phyloP scores from a whole-genome alignment of 306 rosid genomes.

The Cicer arietinum region DNA sequence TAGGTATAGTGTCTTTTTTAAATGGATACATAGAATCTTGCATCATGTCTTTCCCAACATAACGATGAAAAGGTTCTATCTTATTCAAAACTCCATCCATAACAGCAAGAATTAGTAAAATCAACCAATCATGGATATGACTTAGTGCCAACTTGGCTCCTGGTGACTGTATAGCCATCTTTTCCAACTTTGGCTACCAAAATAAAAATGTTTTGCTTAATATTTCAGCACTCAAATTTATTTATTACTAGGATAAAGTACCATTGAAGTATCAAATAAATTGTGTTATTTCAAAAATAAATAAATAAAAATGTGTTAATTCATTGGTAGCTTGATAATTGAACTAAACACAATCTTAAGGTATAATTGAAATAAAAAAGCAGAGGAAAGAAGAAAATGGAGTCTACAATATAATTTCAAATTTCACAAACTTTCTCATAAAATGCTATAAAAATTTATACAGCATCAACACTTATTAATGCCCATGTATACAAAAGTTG shows the following conservation, averaged over 20 bases:
- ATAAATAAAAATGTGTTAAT: too few relatives aligned
- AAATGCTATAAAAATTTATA: too few relatives aligned
- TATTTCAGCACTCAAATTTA: background rate
- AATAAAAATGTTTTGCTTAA: background rate
- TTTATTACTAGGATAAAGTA: background rate
- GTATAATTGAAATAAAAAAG: too few relatives aligned
- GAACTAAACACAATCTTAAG: too few relatives aligned
- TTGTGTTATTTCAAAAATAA: too few relatives aligned
- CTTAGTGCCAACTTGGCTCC: conserved; percentile 44
- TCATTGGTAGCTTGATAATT: background rate
- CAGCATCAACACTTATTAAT: too few relatives aligned
- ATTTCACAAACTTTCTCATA: too few relatives aligned
- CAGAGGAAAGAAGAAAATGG: too few relatives aligned
- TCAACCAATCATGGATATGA: conserved; percentile 57
- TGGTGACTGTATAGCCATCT: conserved; percentile 43
- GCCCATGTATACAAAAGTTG: too few relatives aligned
- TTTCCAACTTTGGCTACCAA: conserved; percentile 34
- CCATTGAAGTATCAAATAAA: background rate
- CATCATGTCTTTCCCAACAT: conserved; percentile 57
- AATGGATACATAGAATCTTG: conserved; percentile 48
- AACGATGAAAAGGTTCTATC: conserved; percentile 63
- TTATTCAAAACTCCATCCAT: conserved; percentile 43
- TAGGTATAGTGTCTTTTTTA: conserved; percentile 52
- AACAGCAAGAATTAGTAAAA: conserved; percentile 50
- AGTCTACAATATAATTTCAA: too few relatives aligned